Evolutionary conservation across 345 rosid genomes (phyloP).

Genomic region (Iberis pinnata): DNA sequence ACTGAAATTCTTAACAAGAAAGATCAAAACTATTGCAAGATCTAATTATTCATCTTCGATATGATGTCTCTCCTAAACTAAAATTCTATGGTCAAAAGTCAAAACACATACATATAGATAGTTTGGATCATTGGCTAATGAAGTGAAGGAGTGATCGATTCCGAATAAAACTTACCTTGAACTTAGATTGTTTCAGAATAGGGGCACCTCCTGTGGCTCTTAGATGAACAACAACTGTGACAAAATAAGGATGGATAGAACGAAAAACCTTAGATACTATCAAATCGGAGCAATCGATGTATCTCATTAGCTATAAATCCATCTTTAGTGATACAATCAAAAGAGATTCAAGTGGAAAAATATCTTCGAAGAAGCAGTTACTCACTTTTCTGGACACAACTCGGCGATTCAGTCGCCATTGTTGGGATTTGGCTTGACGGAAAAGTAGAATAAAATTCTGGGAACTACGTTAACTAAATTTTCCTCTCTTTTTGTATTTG

Average conservation of each 20-base stretch:
- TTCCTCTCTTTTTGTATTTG: neutral
- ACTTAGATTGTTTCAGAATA: slow-evolving; percentile 71
- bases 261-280: neutral
- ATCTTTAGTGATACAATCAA: neutral
- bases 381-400: slow-evolving; percentile 21
- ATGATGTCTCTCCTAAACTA: too few relatives aligned
- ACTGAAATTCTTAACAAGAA: neutral
- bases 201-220: slow-evolving; percentile 64
- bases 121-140: too few relatives aligned
- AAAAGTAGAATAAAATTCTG: neutral
- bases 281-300: neutral
- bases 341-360: neutral
- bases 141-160: too few relatives aligned
- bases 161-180: slow-evolving; percentile 50
- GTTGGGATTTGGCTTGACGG: slow-evolving; percentile 1
- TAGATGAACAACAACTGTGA: slow-evolving; percentile 54
- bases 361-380: neutral
- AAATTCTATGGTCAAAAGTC: too few relatives aligned
- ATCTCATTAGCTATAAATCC: neutral
- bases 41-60: too few relatives aligned
- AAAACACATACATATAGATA: too few relatives aligned
- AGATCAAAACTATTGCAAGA: neutral
- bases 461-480: too few relatives aligned
- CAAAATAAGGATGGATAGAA: neutral
- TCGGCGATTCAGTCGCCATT: slow-evolving; percentile 33